These are phyloP conservation scores for Malus sieversii DNA, from an alignment of 306 rosid genomes.

Conservation along the genomic window DNA sequence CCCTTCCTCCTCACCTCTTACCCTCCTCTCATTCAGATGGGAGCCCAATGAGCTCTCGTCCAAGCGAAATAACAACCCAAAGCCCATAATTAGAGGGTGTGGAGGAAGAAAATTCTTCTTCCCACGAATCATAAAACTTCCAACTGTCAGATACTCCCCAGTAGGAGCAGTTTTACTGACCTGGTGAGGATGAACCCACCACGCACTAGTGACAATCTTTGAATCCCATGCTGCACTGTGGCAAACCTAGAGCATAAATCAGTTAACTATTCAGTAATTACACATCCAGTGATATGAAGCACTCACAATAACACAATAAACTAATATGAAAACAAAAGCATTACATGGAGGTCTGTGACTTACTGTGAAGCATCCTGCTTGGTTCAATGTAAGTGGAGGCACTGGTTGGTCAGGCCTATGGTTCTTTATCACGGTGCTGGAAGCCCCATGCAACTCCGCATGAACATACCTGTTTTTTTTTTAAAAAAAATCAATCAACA, in stretches of 20 bases:
- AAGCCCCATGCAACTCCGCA: conserved; percentile 97
- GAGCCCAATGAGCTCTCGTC: conserved; percentile 98
- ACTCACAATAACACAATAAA: conserved; percentile 21
- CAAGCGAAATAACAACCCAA: conserved; percentile 88
- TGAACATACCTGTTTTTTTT: conserved; percentile 60
- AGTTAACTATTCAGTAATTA: neutral
- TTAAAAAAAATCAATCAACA: conserved; percentile 5
- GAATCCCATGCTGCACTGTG: conserved; percentile 99
- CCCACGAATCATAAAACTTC: conserved; percentile 97
- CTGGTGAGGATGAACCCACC: conserved; percentile 99
- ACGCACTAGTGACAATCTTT: conserved; percentile 98
- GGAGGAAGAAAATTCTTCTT: conserved; percentile 96
- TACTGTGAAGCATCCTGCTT: conserved; percentile 96
- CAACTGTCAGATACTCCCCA: conserved; percentile 96
- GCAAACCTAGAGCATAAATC: conserved; percentile 62
- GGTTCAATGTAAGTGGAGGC: conserved; percentile 88
- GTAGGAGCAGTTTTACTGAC: conserved; percentile 99
- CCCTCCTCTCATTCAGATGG: conserved; percentile 95
- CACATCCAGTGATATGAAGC: conserved; percentile 12
- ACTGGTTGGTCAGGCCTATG: conserved; percentile 82
- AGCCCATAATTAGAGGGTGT: conserved; percentile 95
- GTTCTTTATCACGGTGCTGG: conserved; percentile 86
- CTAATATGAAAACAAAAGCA: conserved; percentile 14
- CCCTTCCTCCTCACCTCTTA: conserved; percentile 93
- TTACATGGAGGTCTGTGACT: conserved; percentile 17